Conservation (phyloP, 768 basidiomycete genomes). For the Postia placenta region DNA sequence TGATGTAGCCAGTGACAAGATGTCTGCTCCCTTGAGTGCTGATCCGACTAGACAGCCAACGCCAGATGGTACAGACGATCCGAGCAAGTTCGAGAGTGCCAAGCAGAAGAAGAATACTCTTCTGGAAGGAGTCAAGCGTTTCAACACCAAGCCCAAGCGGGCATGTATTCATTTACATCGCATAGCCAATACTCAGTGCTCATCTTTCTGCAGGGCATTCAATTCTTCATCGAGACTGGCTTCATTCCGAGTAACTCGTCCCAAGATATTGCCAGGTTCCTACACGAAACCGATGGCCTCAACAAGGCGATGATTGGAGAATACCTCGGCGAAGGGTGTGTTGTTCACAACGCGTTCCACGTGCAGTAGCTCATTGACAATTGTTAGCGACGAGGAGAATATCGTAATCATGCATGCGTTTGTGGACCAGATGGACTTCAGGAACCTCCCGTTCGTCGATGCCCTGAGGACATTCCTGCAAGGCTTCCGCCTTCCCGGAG, state of each 20-base stretch:
- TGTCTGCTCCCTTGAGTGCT: slow-evolving; percentile 36
- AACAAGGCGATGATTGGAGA: slow-evolving; percentile 97
- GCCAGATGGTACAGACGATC: slow-evolving; percentile 84
- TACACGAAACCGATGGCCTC: slow-evolving; percentile 85
- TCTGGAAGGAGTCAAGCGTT: slow-evolving; percentile 93
- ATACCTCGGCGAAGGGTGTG: slow-evolving; percentile 95
- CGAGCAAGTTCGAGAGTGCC: slow-evolving; percentile 86
- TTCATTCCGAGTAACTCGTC: slow-evolving; percentile 75
- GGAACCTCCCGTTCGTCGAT: slow-evolving; percentile 75
- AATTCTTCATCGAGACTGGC: slow-evolving; percentile 83
- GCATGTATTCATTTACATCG: slow-evolving; percentile 36
- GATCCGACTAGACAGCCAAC: slow-evolving; percentile 63
- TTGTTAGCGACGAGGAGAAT: slow-evolving; percentile 77
- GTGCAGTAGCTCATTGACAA: too few species aligned
- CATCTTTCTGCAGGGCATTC: slow-evolving; percentile 59
- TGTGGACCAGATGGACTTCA: slow-evolving; percentile 88
- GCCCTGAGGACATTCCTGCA: slow-evolving; percentile 89
- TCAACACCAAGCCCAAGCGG: slow-evolving; percentile 97
- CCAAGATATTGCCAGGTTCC: slow-evolving; percentile 75
- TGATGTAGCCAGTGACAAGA: slow-evolving; percentile 50
- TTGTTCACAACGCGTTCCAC: too few species aligned
- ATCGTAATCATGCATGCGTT: slow-evolving; percentile 97
- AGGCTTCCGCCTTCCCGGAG: slow-evolving; percentile 94
- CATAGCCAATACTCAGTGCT: neutral
- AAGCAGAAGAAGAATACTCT: slow-evolving; percentile 95